Evolutionary conservation across 2,329 filamentous ascomycete genomes (phyloP).

Genomic region (Fusarium clavum): DNA sequence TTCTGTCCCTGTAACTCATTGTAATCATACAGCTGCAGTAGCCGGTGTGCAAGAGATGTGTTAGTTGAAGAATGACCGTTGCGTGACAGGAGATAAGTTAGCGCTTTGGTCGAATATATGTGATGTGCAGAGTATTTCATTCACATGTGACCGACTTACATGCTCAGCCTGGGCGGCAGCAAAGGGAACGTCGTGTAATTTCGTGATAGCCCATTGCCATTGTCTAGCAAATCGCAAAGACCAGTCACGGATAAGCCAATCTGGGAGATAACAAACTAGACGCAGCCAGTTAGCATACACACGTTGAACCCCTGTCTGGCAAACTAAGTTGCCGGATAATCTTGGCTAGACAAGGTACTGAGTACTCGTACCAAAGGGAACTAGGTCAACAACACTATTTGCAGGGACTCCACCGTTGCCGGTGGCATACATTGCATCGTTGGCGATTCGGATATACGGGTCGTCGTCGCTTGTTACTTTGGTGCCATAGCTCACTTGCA

Average conservation of each 20-base stretch:
- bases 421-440: conserved; percentile 49
- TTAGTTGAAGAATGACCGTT: conserved; percentile 30
- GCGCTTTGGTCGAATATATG: background rate
- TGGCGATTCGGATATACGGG: conserved; percentile 48
- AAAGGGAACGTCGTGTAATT: conserved; percentile 50
- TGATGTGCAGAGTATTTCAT: background rate
- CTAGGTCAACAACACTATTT: conserved; percentile 57
- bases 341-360: background rate
- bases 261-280: conserved; percentile 43
- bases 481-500: conserved; percentile 50
- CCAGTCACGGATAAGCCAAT: conserved; percentile 49
- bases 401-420: conserved; percentile 49
- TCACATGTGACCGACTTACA: conserved; percentile 35
- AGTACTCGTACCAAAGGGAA: conserved; percentile 51
- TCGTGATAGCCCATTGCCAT: conserved; percentile 52
- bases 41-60: conserved; percentile 44
- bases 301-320: background rate
- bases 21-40: conserved; percentile 35
- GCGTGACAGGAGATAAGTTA: conserved; percentile 23
- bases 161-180: conserved; percentile 44
- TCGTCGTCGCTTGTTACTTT: conserved; percentile 47
- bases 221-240: conserved; percentile 49
- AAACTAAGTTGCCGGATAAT: background rate
- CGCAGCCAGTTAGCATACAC: conserved; percentile 12
- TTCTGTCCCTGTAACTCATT: conserved; percentile 25